Conservation (phyloP, 371 early-diverging fungal species). For the Zopfochytrium polystomum region DNA sequence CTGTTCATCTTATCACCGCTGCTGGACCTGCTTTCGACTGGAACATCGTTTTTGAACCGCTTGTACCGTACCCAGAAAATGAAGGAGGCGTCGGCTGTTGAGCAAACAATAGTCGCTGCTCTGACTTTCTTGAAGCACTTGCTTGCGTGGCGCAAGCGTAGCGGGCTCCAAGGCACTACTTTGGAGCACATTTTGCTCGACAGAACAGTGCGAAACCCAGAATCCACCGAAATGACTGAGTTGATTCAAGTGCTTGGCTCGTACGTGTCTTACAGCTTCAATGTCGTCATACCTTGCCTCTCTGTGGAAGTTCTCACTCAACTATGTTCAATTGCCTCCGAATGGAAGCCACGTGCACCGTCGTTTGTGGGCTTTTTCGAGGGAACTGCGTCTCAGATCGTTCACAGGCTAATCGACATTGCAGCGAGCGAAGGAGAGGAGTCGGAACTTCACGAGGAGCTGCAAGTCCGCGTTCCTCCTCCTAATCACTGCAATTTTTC, state of each 20-base stretch:
- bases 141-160: constrained; percentile 22
- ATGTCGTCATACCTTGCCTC: constrained; percentile 22
- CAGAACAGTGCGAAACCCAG: constrained; percentile 22
- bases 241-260: constrained; percentile 40
- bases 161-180: constrained; percentile 9
- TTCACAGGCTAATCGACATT: constrained; percentile 27
- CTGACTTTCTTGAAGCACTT: constrained; percentile 31
- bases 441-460: background rate
- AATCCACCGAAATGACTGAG: constrained; percentile 24
- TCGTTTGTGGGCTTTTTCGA: constrained; percentile 49
- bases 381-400: constrained; percentile 25
- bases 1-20: constrained; percentile 32
- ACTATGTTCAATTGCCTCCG: constrained; percentile 35
- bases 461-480: constrained; percentile 25
- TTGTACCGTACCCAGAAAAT: constrained; percentile 16
- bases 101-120: constrained; percentile 33
- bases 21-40: constrained; percentile 31
- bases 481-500: constrained; percentile 34
- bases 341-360: constrained; percentile 38
- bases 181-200: constrained; percentile 44
- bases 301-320: constrained; percentile 38
- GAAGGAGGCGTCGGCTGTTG: constrained; percentile 22
- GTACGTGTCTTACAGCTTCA: constrained; percentile 35
- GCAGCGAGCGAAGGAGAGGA: constrained; percentile 8
- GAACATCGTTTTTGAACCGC: constrained; percentile 15